Evolutionary conservation across 352 stramenopile species (phyloP).

Genomic region (Blastocystis sp.): DNA sequence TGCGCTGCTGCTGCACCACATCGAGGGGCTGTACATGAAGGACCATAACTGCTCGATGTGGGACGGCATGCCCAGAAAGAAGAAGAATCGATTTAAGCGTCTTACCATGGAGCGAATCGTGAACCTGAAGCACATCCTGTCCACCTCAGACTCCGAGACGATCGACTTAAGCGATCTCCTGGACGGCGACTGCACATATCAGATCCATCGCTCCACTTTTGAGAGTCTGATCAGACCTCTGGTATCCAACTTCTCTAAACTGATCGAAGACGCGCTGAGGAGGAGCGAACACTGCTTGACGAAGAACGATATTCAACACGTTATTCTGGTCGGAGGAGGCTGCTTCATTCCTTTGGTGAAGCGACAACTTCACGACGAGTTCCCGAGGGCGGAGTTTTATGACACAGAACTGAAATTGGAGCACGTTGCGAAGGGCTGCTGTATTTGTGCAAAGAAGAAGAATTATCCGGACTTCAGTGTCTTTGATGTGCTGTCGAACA

Average conservation of each 20-base stretch:
- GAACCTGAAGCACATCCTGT: constrained; percentile 87
- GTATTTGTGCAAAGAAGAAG: neutral
- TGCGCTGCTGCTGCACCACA: neutral
- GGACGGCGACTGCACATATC: constrained; percentile 92
- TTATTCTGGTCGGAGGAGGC: constrained; percentile 95
- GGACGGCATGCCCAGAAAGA: constrained; percentile 66
- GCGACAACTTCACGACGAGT: constrained; percentile 91
- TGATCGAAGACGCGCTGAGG: constrained; percentile 87
- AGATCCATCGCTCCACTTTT: constrained; percentile 90
- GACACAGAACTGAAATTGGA: constrained; percentile 37
- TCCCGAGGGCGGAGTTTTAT: constrained; percentile 88
- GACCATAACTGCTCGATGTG: neutral
- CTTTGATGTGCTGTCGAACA: neutral
- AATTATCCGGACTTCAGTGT: neutral
- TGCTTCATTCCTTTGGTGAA: constrained; percentile 95
- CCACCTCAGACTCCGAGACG: constrained; percentile 80
- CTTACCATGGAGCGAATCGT: constrained; percentile 82
- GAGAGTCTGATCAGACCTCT: constrained; percentile 96
- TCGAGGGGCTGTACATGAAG: neutral
- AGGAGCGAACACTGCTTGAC: constrained; percentile 80
- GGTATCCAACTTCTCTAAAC: constrained; percentile 94
- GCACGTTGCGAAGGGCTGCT: neutral
- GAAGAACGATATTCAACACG: constrained; percentile 92
- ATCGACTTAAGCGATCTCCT: constrained; percentile 93
- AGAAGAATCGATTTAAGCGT: constrained; percentile 88